Percentiles rank a stretch among this genome's conserved stretches.
Conservation (phyloP, 495 filamentous ascomycete species). For the Trichoderma asperelloides region DNA sequence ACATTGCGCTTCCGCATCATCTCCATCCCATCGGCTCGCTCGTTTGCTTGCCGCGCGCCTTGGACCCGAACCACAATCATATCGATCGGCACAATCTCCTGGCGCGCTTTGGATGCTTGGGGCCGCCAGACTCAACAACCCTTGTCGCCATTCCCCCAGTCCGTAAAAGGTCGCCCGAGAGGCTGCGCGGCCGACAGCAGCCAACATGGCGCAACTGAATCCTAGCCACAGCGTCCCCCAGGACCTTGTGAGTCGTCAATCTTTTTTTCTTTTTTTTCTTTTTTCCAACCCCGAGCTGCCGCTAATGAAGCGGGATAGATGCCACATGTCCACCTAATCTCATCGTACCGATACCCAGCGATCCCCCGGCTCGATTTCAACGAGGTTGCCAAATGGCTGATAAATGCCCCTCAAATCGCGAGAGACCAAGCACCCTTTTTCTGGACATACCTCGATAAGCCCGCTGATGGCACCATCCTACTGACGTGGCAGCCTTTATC, state of each 20-base stretch:
- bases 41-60: background rate
- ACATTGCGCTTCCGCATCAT: background rate
- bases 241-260: constrained; percentile 44
- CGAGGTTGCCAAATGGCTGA: constrained; percentile 66
- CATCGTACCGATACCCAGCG: constrained; percentile 61
- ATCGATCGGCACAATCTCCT: background rate
- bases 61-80: background rate
- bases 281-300: constrained; percentile 5
- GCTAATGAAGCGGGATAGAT: constrained; percentile 40
- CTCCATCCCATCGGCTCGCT: background rate
- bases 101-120: background rate
- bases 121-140: background rate
- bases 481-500: constrained; percentile 77
- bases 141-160: background rate
- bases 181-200: background rate
- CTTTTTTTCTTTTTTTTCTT: too few species aligned
- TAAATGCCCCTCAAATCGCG: constrained; percentile 70
- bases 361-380: constrained; percentile 56
- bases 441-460: constrained; percentile 84
- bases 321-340: constrained; percentile 79
- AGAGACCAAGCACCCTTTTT: constrained; percentile 68
- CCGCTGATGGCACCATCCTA: constrained; percentile 68
- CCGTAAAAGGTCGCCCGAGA: background rate
- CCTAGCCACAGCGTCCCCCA: constrained; percentile 54
- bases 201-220: constrained; percentile 27